phyloP scores from a whole-genome alignment of 768 basidiomycete species.

The Rhodotorula diobovata region DNA sequence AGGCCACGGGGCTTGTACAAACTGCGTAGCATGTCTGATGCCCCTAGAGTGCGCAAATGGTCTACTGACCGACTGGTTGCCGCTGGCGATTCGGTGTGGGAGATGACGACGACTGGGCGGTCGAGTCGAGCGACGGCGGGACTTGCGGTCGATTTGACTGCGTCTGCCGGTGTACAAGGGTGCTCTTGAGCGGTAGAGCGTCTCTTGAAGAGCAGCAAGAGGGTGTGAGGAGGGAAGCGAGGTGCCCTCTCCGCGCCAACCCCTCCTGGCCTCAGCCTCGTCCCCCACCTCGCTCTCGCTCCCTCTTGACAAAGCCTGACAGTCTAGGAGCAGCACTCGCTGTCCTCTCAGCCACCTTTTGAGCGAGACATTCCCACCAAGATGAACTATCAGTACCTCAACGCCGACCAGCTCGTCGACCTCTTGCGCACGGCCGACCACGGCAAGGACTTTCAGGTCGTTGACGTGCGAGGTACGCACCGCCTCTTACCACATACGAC shows the following conservation, averaged over 20 bases:
- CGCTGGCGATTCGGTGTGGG: too few species aligned
- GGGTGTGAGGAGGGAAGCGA: neutral
- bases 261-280: too few species aligned
- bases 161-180: too few species aligned
- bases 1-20: too few species aligned
- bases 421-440: neutral
- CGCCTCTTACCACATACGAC: neutral
- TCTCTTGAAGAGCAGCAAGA: neutral
- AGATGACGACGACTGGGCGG: neutral
- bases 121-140: too few species aligned
- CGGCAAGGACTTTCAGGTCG: neutral
- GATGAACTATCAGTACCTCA: conserved; percentile 23
- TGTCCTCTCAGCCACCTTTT: neutral
- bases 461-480: neutral
- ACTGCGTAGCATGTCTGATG: too few species aligned
- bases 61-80: neutral
- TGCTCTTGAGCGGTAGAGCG: neutral
- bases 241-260: too few species aligned
- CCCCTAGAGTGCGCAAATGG: too few species aligned
- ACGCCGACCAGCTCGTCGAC: conserved; percentile 14
- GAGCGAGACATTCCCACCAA: too few species aligned
- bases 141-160: neutral
- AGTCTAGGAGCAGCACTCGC: neutral
- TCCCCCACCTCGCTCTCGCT: too few species aligned
- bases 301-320: too few species aligned